Evolutionary conservation across 2,329 filamentous ascomycete genomes (phyloP), one percentile per base, ranked within the genome.

Genomic region (Colletotrichum sansevieriae): DNA sequence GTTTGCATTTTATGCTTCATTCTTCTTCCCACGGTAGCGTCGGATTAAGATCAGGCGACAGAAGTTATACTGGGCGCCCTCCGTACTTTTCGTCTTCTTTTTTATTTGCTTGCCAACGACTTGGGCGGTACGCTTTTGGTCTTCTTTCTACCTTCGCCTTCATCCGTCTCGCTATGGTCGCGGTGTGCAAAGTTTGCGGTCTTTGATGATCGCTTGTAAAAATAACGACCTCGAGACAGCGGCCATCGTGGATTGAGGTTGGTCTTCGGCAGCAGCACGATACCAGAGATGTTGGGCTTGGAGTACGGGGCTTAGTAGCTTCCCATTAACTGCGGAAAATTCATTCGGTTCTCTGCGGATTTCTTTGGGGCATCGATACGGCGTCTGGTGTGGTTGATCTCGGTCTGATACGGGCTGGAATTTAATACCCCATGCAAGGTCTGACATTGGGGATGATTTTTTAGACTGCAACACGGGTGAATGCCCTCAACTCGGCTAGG

Each of bases 201-300:
- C 29, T 5, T 12, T 25, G 61, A 68, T 68, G 61, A 68, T 68
- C 65, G 65, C 61, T 46, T 65, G 61, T 68, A 65, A 43, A 5
- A 68, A 65, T 46, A 44, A 41, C 49, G 49, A 47, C 37, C 20
- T 22, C 6, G 8, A n/a, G 13, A 20, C 9, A 46, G 35, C 33
- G 47, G 39, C 10, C 15, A 10, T 22, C 11, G n/a, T 18, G 29
- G 18, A 51, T n/a, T n/a, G 10, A 22, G 18, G 43, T 59, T 56
- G 20, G 13, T 56, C 25, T 15, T 13, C 49, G 37, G 35, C 33
- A 29, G 15, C 29, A 10, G 20, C 8, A 56, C 43, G 20, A 8
- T 20, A 25, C 29, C 51, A 41, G 41, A 49, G 58, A 63, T 56
- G 12, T 56, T 33, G 35, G 43, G 46, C 13, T 35, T 20, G 29